Conservation (phyloP, 208 protist species). For the Leishmania aethiopica region DNA sequence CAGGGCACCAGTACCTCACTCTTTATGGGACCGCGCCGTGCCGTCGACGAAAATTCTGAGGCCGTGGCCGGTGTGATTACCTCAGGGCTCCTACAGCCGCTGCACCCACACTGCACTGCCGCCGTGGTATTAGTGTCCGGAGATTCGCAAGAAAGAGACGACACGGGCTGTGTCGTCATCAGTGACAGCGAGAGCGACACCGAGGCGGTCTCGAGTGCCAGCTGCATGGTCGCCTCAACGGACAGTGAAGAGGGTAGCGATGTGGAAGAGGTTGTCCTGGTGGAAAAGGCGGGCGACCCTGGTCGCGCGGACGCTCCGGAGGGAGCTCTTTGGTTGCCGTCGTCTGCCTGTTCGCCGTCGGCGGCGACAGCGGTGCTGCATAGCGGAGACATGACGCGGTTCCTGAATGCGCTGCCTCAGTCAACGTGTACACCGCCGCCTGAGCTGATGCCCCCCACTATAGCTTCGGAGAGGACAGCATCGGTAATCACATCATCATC, state of each 20-base stretch:
- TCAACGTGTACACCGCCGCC: background rate
- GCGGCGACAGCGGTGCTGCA: constrained; percentile 4
- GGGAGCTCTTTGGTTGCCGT: background rate
- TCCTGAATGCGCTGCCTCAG: constrained; percentile 9
- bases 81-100: background rate
- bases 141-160: background rate
- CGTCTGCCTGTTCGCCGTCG: background rate
- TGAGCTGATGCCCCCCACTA: background rate
- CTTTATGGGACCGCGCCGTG: constrained; percentile 77
- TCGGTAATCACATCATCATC: background rate
- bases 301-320: background rate
- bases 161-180: background rate
- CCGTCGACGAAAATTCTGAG: constrained; percentile 11
- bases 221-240: background rate
- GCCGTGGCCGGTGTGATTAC: background rate
- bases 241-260: constrained; percentile 11
- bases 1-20: constrained; percentile 67
- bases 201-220: constrained; percentile 1
- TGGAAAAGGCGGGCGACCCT: constrained; percentile 7
- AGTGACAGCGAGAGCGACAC: constrained; percentile 5
- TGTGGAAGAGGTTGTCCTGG: constrained; percentile 9
- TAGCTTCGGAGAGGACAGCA: background rate
- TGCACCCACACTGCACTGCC: background rate
- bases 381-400: constrained; percentile 19
- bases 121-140: background rate